These are phyloP conservation scores for Rosa multiflora DNA, from an alignment of 306 rosid species.

Conservation along the genomic window DNA sequence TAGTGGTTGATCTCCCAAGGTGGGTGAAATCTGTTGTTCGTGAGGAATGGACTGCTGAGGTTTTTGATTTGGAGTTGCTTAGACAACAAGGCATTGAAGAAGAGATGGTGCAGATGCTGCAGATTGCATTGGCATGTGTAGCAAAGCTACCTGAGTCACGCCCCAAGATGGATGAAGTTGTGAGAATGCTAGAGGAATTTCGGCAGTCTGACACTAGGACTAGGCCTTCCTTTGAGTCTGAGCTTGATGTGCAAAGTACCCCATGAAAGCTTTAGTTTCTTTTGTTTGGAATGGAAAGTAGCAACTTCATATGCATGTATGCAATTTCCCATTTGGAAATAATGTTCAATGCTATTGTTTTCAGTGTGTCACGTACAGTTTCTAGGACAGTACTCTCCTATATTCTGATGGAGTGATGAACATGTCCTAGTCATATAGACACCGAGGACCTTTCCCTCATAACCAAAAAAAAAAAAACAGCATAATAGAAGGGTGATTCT, in stretches of 20 bases:
- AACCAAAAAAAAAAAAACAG: no score
- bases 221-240: conserved; percentile 63
- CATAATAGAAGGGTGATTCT: no score
- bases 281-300: conserved; percentile 4
- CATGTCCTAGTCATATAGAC: no score
- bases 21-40: conserved; percentile 86
- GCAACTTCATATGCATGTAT: background rate
- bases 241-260: conserved; percentile 46
- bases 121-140: conserved; percentile 66
- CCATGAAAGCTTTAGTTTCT: conserved; percentile 36
- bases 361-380: background rate
- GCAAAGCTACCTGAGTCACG: conserved; percentile 58
- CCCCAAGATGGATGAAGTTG: conserved; percentile 61
- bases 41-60: conserved; percentile 92
- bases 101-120: conserved; percentile 88
- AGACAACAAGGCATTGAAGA: conserved; percentile 61
- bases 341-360: conserved; percentile 3
- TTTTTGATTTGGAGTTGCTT: conserved; percentile 71
- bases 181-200: conserved; percentile 63
- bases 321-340: conserved; percentile 7
- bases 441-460: no score
- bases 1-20: conserved; percentile 72
- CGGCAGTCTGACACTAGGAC: conserved; percentile 49
- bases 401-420: no score
- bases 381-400: background rate